phyloP scores from a whole-genome alignment of 805 yeast species.

The Blastobotrys chiropterorum region DNA sequence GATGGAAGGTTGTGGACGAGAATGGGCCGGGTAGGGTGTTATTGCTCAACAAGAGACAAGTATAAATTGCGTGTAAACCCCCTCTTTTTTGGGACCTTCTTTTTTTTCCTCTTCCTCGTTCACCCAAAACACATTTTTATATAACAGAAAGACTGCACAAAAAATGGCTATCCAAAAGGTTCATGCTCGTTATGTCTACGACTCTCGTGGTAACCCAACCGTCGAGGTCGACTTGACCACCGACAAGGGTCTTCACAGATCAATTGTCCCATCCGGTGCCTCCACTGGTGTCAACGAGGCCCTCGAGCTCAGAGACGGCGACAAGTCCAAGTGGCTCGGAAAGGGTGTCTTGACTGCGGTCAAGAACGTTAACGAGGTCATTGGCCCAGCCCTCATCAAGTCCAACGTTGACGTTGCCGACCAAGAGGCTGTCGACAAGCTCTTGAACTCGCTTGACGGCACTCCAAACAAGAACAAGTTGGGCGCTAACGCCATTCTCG shows the following conservation, averaged over 20 bases:
- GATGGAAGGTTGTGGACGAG: not conserved
- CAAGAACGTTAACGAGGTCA: conserved; percentile 87
- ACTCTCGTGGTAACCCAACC: conserved; percentile 99
- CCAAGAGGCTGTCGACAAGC: conserved; percentile 82
- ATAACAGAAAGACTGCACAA: conserved; percentile 1
- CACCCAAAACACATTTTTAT: conserved; percentile 7
- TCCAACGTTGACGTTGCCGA: conserved; percentile 77
- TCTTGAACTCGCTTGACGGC: conserved; percentile 85
- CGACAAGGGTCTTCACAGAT: conserved; percentile 87
- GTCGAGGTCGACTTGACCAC: conserved; percentile 97
- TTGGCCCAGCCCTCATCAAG: conserved; percentile 88
- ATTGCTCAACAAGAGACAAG: not conserved
- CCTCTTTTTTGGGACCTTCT: conserved; percentile 1
- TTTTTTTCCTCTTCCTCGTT: conserved; percentile 6
- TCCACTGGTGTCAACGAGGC: conserved; percentile 99
- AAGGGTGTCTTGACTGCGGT: conserved; percentile 98
- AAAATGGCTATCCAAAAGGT: conserved; percentile 81
- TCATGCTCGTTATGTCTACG: conserved; percentile 95
- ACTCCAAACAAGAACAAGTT: conserved; percentile 95
- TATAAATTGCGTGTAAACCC: conserved; percentile 1
- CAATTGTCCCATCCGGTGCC: conserved; percentile 99
- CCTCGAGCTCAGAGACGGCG: conserved; percentile 96
- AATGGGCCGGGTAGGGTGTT: not conserved
- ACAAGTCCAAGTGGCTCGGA: conserved; percentile 96
- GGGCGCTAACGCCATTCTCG: conserved; percentile 98